Evolutionary conservation across 495 filamentous ascomycete species (phyloP).

Genomic region (Penicillium flavigenum): DNA sequence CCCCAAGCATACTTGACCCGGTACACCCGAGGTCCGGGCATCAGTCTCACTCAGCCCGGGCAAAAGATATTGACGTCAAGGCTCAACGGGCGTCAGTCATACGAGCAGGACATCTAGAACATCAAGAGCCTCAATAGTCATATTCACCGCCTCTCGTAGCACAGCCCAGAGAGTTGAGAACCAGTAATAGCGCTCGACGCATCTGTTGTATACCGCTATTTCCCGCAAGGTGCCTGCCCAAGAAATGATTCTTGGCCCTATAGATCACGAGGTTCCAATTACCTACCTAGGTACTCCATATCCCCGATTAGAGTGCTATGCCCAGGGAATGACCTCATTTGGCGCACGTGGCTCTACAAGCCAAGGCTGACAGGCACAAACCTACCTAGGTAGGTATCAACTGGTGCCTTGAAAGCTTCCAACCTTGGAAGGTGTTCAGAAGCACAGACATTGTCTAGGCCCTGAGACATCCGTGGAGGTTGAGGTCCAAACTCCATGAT

Average conservation of each 20-base stretch:
- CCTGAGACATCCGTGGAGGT: not conserved
- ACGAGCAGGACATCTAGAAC: not conserved
- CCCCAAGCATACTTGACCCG: not conserved
- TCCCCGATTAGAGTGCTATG: not conserved
- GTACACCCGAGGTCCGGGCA: not conserved
- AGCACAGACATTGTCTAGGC: not conserved
- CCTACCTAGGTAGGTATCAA: no score
- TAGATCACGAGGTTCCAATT: not conserved
- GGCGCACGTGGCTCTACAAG: constrained; percentile 6
- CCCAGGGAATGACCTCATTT: constrained; percentile 9
- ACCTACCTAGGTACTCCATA: not conserved
- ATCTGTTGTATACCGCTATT: not conserved
- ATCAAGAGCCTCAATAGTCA: constrained; percentile 4
- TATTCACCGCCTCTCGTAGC: not conserved
- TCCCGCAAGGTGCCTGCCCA: not conserved
- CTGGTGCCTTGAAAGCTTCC: not conserved
- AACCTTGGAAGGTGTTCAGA: not conserved
- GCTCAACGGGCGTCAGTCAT: not conserved
- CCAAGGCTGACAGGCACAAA: not conserved
- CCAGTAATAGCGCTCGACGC: not conserved
- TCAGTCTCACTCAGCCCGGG: constrained; percentile 1
- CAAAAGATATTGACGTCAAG: not conserved
- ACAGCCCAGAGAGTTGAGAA: not conserved
- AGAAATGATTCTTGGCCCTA: not conserved
- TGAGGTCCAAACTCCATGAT: not conserved